Evolutionary conservation across 176 grass and related monocot species (phyloP).

Genomic region (Calamus simplicifolius): DNA sequence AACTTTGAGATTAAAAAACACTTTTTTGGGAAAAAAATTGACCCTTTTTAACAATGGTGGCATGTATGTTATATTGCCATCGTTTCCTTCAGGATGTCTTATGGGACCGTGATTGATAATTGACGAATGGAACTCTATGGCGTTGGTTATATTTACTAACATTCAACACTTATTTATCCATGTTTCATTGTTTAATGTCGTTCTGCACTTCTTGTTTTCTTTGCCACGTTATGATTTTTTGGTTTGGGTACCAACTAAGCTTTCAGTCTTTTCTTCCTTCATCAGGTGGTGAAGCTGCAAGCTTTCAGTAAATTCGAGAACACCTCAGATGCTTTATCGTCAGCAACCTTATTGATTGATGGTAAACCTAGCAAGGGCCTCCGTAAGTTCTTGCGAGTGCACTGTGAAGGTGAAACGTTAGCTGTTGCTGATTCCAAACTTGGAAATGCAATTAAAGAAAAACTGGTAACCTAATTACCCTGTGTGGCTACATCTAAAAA

Average conservation of each 20-base stretch:
- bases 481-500: not conserved
- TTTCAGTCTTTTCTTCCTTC: not conserved
- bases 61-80: no score
- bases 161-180: no score
- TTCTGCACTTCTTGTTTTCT: no score
- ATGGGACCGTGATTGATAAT: no score
- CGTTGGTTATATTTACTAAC: no score
- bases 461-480: conserved; percentile 33
- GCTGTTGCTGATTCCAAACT: conserved; percentile 90
- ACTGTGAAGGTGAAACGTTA: conserved; percentile 78
- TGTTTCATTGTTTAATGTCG: no score
- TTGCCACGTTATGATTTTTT: not conserved
- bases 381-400: conserved; percentile 67
- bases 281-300: conserved; percentile 91
- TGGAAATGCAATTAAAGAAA: conserved; percentile 83
- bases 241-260: not conserved
- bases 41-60: no score
- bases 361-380: conserved; percentile 90
- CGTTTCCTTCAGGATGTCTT: no score
- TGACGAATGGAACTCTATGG: no score
- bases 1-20: no score
- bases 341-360: conserved; percentile 72
- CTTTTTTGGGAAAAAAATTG: no score
- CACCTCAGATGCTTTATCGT: conserved; percentile 75
- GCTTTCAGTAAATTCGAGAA: conserved; percentile 97